Percentiles rank a stretch among this genome's conserved stretches.
Evolutionary conservation across 1,284 basidiomycete species (phyloP).

Genomic region (Golubevia sp.): DNA sequence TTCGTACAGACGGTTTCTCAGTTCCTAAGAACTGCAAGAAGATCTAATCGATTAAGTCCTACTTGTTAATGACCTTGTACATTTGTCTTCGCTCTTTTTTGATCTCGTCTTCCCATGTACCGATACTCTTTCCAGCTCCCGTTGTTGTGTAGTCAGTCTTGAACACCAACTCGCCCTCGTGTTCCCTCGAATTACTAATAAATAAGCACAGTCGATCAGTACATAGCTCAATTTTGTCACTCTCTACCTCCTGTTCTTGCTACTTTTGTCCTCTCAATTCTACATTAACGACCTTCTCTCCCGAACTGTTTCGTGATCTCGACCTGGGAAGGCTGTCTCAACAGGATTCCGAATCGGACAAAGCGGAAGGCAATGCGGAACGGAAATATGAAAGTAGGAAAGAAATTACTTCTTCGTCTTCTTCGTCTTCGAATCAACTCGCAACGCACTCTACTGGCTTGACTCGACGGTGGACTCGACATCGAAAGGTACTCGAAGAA

Average conservation of each 20-base stretch:
- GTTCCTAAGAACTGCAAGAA: conserved; percentile 63
- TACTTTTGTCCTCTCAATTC: too few species aligned
- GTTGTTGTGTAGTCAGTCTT: conserved; percentile 5
- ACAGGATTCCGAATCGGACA: too few species aligned
- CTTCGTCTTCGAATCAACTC: conserved; percentile 23
- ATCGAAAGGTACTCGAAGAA: conserved; percentile 20
- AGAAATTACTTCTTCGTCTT: conserved; percentile 26
- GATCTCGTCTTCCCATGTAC: not conserved
- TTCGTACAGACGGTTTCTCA: conserved; percentile 65
- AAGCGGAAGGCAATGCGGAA: too few species aligned
- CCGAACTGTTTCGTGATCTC: too few species aligned
- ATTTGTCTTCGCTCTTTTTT: too few species aligned
- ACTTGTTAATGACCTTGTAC: too few species aligned
- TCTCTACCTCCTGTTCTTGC: too few species aligned
- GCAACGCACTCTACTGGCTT: conserved; percentile 20
- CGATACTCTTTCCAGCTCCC: conserved; percentile 3
- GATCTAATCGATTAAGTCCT: too few species aligned
- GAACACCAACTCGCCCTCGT: conserved; percentile 1
- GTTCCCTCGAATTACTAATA: conserved; percentile 13
- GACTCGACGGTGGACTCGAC: conserved; percentile 19
- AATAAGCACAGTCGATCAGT: conserved; percentile 10
- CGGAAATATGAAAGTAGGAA: too few species aligned
- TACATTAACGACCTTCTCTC: too few species aligned
- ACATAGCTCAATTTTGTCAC: conserved; percentile 23
- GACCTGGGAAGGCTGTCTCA: too few species aligned